These are phyloP conservation scores for Cercospora sp. DNA, from an alignment of 2,329 filamentous ascomycete species.

Conservation along the genomic window DNA sequence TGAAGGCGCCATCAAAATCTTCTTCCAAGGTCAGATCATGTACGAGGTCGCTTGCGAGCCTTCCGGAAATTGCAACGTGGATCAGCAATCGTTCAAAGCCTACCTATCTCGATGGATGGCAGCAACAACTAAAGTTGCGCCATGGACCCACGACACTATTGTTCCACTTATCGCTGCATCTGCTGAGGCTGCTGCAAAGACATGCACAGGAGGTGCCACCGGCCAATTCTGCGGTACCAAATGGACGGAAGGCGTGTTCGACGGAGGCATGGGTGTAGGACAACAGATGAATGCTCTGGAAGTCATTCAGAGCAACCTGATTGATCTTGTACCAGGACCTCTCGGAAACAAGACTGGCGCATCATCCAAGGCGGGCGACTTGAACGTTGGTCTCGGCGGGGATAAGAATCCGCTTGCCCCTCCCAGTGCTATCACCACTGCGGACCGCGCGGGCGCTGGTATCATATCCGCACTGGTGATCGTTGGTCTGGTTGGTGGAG, in stretches of 20 bases:
- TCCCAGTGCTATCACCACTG: conserved; percentile 28
- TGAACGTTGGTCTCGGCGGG: conserved; percentile 25
- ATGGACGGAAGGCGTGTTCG: conserved; percentile 46
- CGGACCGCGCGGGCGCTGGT: conserved; percentile 27
- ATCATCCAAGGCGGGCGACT: conserved; percentile 22
- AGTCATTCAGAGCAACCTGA: conserved; percentile 49
- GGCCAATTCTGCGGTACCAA: conserved; percentile 49
- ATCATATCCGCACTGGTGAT: conserved; percentile 27
- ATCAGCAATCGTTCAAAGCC: conserved; percentile 49
- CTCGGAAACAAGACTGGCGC: conserved; percentile 55
- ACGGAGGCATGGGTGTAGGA: conserved; percentile 54
- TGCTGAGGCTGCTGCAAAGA: conserved; percentile 55
- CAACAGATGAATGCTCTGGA: conserved; percentile 60
- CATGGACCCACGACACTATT: conserved; percentile 54
- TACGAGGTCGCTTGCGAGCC: conserved; percentile 49
- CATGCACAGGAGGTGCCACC: conserved; percentile 50
- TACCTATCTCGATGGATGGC: conserved; percentile 56
- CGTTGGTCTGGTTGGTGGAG: conserved; percentile 26
- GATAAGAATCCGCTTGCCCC: conserved; percentile 30
- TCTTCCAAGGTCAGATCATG: conserved; percentile 47
- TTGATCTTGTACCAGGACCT: conserved; percentile 42
- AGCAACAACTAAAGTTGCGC: conserved; percentile 58
- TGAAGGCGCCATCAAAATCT: conserved; percentile 38
- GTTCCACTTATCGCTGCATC: conserved; percentile 55
- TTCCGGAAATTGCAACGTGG: conserved; percentile 45